Evolutionary conservation across 2,329 filamentous ascomycete genomes (phyloP), one percentile per base, ranked within the genome.

Genomic region (Talaromyces sp.): DNA sequence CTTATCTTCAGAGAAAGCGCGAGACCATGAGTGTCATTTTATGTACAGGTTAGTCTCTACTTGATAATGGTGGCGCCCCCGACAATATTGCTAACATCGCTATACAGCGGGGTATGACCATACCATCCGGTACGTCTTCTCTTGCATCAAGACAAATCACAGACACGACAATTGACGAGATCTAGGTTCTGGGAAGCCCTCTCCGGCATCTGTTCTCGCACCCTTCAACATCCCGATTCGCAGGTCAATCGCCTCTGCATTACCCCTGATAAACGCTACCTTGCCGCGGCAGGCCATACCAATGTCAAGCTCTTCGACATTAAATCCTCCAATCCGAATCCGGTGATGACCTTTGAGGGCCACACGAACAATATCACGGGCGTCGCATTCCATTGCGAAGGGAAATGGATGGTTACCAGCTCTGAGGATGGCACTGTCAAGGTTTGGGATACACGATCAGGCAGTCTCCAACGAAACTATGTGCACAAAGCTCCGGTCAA

Each of bases 391-490:
- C 95, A 99, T 76, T 98, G 93, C 75, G 95, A 99, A 77, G 93
- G 93, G 11, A 99, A 99, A 80, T 99, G 95, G 95, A 97, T 99
- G 91, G 95, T 98, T 18, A 99, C 95, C 9, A 96, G 90, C 76
- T 96, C 91, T 54, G 95, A 99, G 77, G 95, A 99, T 73, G 91
- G 93, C 70, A 96, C 92, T 0, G 93, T 97, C 72, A 96, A 96
- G 82, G 96, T 97, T 67, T 97, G 93, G 93, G 93, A 97, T 75
- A 96, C 92, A 5, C 83, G 93, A 54, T 90, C 85, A 12, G 93
- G 91, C 52, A 88, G 85, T 63, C 87, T 98, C 61, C 95, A 99
- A 78, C 86, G 95, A 61, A 96, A 93, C 77, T 99, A 99, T 76
- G 88, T 86, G 68, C 95, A 99, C 75, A 90, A 89, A 60, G 88